Conservation (phyloP, 1,284 basidiomycete genomes). For the Leccinum huronense region DNA sequence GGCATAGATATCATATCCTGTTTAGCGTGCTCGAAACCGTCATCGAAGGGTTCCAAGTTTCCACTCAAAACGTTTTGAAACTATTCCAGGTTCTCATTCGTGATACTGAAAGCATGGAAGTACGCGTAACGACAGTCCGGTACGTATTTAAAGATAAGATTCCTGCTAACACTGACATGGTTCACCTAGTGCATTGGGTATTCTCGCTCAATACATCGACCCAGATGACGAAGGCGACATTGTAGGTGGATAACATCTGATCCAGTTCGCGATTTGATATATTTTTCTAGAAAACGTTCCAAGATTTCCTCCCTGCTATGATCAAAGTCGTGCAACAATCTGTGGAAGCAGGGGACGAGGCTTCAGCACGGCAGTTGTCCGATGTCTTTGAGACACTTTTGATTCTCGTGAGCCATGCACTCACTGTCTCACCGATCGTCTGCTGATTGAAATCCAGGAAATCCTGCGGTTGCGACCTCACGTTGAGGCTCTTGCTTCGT, state of each 20-base stretch:
- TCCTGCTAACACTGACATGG: slow-evolving; percentile 10
- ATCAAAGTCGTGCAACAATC: slow-evolving; percentile 88
- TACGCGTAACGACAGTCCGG: slow-evolving; percentile 89
- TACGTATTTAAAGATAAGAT: slow-evolving; percentile 32
- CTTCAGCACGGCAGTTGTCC: slow-evolving; percentile 85
- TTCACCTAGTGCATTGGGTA: slow-evolving; percentile 71
- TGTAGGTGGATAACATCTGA: slow-evolving; percentile 44
- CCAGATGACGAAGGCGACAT: slow-evolving; percentile 86
- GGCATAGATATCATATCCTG: slow-evolving; percentile 78
- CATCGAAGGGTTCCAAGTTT: slow-evolving; percentile 82
- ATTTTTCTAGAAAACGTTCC: slow-evolving; percentile 76
- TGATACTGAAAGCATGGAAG: slow-evolving; percentile 89
- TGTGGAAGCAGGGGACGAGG: slow-evolving; percentile 81
- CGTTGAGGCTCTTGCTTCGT: slow-evolving; percentile 85
- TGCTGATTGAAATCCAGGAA: slow-evolving; percentile 55
- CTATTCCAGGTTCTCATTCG: slow-evolving; percentile 78
- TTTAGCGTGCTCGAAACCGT: slow-evolving; percentile 92
- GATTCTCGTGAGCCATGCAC: slow-evolving; percentile 63
- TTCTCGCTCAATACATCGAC: slow-evolving; percentile 93
- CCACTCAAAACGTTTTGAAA: slow-evolving; percentile 78
- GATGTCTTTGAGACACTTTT: slow-evolving; percentile 96
- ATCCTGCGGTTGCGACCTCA: slow-evolving; percentile 89
- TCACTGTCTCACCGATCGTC: background rate
- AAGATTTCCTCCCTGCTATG: slow-evolving; percentile 86
- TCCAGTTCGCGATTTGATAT: too few relatives aligned